Base-by-base conservation (phyloP, 2,329 filamentous ascomycete species). In the Fusarium domesticum region DNA sequence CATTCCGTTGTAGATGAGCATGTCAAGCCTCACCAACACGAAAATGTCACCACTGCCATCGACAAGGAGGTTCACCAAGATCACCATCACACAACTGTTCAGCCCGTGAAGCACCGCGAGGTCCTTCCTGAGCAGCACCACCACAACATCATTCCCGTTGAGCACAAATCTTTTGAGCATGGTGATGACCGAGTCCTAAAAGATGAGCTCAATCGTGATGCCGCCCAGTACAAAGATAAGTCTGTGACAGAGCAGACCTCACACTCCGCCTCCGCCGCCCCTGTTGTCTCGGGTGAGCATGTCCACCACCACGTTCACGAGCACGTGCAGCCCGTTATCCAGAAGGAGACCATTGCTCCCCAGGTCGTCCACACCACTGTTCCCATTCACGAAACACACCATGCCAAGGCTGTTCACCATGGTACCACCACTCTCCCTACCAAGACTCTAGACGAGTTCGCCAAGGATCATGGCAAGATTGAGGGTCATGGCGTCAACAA, bases 61-160 rank as follows among this genome's bases (percentile, higher is more conserved):
- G 81, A 88, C 60, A 78, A 77, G 54, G 84, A 88, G 56, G 70
- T 87, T 4, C 83, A 88, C 60, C 84, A 87, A 62, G 80, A 87
- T 47, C 84, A 88, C 57, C 81, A 86, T 63, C 83, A 88, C 63
- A 85, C 81, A 36, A 81, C 80, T 0, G 69, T 87, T 1, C 84
- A 88, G 66, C 84, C 84, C 0, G 67, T 89, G 18, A 35, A 54
- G 11, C 46, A 51, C 14, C 58, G 59, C 25, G 65, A 70, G 41
- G 55, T 46, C 45, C 66, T 73, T 0, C 80, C 83, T 0, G 84
- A 87, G 65, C 68, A 81, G 63, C 84, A 87, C 60, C 68, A 70
- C 16, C 76, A 84, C 62, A 79, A 83, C 30, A 60, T 83, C 14
- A 68, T 70, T 2, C 73, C 73, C 2, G 77, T 84, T 1, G 74